phyloP scores from a whole-genome alignment of 2,329 filamentous ascomycete species.

The Pseudogymnoascus verrucosus region DNA sequence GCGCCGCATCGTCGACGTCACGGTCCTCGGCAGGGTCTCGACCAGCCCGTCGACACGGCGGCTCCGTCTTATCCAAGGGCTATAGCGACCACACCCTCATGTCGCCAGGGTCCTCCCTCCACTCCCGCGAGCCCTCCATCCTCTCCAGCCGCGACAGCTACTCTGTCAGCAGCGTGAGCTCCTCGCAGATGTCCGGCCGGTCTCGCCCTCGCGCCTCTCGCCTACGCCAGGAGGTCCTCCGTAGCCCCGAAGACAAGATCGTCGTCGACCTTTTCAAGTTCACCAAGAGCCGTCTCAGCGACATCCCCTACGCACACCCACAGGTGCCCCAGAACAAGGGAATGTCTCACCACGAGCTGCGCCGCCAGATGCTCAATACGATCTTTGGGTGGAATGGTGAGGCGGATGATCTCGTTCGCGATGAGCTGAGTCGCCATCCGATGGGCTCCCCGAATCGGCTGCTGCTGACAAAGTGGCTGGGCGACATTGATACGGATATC shows the following conservation, averaged over 20 bases:
- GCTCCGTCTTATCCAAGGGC: slow-evolving; percentile 45
- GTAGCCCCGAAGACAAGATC: slow-evolving; percentile 67
- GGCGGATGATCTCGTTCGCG: slow-evolving; percentile 69
- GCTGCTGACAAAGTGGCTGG: slow-evolving; percentile 85
- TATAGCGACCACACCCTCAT: slow-evolving; percentile 60
- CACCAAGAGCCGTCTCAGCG: slow-evolving; percentile 69
- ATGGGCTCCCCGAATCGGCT: slow-evolving; percentile 69
- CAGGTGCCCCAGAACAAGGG: slow-evolving; percentile 48
- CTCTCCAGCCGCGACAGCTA: slow-evolving; percentile 41
- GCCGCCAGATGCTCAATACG: slow-evolving; percentile 82
- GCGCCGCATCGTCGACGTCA: slow-evolving; percentile 35
- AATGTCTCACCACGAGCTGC: slow-evolving; percentile 69
- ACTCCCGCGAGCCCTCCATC: slow-evolving; percentile 26
- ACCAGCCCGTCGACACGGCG: slow-evolving; percentile 40
- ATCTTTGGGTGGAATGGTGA: slow-evolving; percentile 95
- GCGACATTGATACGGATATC: slow-evolving; percentile 72
- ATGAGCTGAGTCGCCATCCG: slow-evolving; percentile 72
- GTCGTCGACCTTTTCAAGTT: slow-evolving; percentile 79
- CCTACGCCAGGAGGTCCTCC: slow-evolving; percentile 70
- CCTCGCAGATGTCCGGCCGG: slow-evolving; percentile 33
- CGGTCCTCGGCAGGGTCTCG: slow-evolving; percentile 48
- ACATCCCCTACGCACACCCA: slow-evolving; percentile 72
- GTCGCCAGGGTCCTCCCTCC: slow-evolving; percentile 54
- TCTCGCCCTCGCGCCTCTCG: slow-evolving; percentile 51
- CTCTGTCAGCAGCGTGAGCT: slow-evolving; percentile 46